Evolutionary conservation across 1,284 basidiomycete species (phyloP).

Genomic region (Trichosporon sp.): DNA sequence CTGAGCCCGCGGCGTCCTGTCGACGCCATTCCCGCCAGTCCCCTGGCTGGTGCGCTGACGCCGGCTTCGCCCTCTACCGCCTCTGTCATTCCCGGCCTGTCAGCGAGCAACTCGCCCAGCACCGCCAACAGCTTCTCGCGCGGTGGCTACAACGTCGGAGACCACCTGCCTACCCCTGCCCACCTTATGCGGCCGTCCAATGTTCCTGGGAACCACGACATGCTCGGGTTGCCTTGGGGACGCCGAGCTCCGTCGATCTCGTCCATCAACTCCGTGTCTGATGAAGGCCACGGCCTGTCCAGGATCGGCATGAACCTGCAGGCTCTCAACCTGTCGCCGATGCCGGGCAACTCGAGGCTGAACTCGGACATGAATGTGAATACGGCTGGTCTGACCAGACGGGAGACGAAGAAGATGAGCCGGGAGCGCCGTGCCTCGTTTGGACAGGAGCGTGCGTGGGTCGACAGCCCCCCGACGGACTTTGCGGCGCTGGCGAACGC

Average conservation of each 20-base stretch:
- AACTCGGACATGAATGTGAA: conserved; percentile 5
- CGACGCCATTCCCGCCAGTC: not conserved
- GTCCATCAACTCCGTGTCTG: not conserved
- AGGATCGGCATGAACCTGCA: not conserved
- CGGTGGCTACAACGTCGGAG: not conserved
- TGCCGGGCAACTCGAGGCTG: not conserved
- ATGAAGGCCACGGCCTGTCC: not conserved
- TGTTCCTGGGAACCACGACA: not conserved
- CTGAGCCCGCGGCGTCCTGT: not conserved
- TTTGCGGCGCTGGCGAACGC: not conserved
- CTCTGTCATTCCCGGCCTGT: not conserved
- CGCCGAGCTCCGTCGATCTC: not conserved
- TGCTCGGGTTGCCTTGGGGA: not conserved
- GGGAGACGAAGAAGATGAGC: conserved; percentile 2
- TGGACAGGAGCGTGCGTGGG: not conserved
- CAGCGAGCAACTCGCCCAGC: not conserved
- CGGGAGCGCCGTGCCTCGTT: not conserved
- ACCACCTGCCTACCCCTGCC: not conserved
- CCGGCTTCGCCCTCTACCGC: not conserved
- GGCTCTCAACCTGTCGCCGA: not conserved
- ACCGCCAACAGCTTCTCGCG: not conserved
- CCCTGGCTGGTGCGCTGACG: not conserved
- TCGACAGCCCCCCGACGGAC: not conserved
- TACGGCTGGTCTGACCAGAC: not conserved
- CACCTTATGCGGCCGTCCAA: conserved; percentile 1